A percentile compares a stretch with the other conserved stretches of the same genome.
Evolutionary conservation across 176 grass and related monocot species (phyloP).

Genomic region (Paspalum vaginatum): DNA sequence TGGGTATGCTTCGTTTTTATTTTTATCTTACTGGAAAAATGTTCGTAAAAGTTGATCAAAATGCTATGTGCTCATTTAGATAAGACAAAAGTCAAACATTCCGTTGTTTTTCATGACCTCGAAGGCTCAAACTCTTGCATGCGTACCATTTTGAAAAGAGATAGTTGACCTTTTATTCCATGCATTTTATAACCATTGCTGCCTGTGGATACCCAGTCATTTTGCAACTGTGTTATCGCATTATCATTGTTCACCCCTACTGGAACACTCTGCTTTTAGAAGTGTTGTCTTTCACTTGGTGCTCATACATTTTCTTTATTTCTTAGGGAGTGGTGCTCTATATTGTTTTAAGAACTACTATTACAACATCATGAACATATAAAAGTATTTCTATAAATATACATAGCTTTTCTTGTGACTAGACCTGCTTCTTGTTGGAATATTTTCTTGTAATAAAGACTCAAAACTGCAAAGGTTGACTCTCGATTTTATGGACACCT

Average conservation of each 20-base stretch:
- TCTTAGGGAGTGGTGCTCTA: not conserved
- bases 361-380: not conserved
- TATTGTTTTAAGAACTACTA: not conserved
- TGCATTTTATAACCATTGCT: slow-evolving; percentile 6
- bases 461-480: not conserved
- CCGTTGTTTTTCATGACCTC: not conserved
- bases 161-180: slow-evolving; percentile 10
- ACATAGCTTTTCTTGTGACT: not conserved
- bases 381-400: not conserved
- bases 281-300: not conserved
- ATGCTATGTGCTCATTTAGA: not conserved
- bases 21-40: slow-evolving; percentile 20
- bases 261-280: not conserved
- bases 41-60: slow-evolving; percentile 21
- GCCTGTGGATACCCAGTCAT: not conserved
- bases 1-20: not conserved
- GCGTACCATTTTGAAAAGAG: not conserved
- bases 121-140: not conserved
- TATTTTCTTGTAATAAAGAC: not conserved
- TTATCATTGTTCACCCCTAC: not conserved
- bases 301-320: not conserved
- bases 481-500: not conserved
- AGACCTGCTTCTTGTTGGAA: not conserved
- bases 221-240: not conserved
- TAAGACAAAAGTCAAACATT: not conserved